phyloP scores from a whole-genome alignment of 805 yeast species.

The Yarrowia bubula region DNA sequence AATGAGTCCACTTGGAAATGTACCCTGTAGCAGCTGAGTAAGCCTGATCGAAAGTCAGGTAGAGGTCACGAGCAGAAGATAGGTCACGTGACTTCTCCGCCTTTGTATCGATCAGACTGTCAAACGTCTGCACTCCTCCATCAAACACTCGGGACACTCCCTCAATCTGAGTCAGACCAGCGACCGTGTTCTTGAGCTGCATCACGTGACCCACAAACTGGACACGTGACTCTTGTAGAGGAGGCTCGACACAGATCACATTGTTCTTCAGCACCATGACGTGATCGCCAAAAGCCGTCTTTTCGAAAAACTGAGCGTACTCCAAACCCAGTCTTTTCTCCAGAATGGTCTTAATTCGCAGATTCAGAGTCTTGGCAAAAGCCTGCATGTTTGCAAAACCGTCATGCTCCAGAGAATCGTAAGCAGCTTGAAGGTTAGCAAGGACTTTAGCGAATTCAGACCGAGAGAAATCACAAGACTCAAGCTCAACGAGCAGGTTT shows the following conservation, averaged over 20 bases:
- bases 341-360: neutral
- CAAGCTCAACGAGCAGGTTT: slow-evolving; percentile 34
- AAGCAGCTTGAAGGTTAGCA: neutral
- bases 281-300: neutral
- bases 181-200: neutral
- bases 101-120: slow-evolving; percentile 1
- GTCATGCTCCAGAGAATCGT: slow-evolving; percentile 15
- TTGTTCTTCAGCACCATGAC: slow-evolving; percentile 22
- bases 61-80: neutral
- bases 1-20: slow-evolving; percentile 51
- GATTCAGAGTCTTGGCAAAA: slow-evolving; percentile 9
- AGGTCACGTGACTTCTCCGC: neutral
- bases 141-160: slow-evolving; percentile 8
- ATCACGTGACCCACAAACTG: neutral
- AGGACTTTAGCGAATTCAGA: slow-evolving; percentile 30
- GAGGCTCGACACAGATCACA: slow-evolving; percentile 20
- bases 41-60: neutral
- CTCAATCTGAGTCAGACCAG: slow-evolving; percentile 8
- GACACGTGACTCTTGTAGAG: slow-evolving; percentile 14
- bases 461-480: slow-evolving; percentile 36
- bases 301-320: slow-evolving; percentile 14
- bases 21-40: slow-evolving; percentile 41
- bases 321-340: neutral
- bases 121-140: neutral
- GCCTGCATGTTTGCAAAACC: slow-evolving; percentile 17